Evolutionary conservation across 805 yeast species (phyloP).

Genomic region (Zygosaccharomyces gambellarensis): DNA sequence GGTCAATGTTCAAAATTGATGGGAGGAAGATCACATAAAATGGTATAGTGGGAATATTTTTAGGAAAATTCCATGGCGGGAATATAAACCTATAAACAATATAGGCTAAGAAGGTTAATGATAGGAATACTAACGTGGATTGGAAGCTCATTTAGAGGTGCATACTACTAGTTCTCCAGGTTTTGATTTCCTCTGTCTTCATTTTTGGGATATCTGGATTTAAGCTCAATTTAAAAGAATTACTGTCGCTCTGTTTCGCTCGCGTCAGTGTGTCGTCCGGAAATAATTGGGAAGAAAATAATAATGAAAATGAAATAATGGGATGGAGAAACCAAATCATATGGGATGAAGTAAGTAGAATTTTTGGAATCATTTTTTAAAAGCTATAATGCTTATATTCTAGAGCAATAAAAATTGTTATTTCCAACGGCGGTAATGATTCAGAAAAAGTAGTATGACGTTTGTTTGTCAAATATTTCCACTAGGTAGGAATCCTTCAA

Average conservation of each 20-base stretch:
- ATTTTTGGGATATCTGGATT: not conserved
- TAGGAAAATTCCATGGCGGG: conserved; percentile 51
- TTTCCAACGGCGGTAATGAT: too few species aligned
- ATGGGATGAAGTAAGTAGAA: too few species aligned
- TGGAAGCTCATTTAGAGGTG: conserved; percentile 1
- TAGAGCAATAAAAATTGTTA: too few species aligned
- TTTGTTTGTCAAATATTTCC: too few species aligned
- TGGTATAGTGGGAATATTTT: conserved; percentile 56
- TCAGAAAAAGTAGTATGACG: too few species aligned
- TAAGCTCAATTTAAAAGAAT: not conserved
- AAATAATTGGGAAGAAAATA: not conserved
- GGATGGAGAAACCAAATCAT: not conserved
- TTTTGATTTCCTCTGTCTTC: not conserved
- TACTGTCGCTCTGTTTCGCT: not conserved
- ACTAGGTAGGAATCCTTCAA: not conserved
- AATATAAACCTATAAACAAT: conserved; percentile 21
- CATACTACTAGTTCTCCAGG: too few species aligned
- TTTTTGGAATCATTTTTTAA: too few species aligned
- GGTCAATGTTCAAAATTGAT: conserved; percentile 42
- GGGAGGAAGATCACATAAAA: conserved; percentile 53
- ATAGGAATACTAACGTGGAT: conserved; percentile 1
- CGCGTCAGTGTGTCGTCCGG: conserved; percentile 2
- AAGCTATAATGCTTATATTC: too few species aligned
- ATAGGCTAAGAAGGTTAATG: conserved; percentile 5
- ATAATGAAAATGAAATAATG: not conserved